Percentiles rank a stretch among this genome's conserved stretches.
phyloP scores from a whole-genome alignment of 2,329 filamentous ascomycete species.

The Diaporthe caulivora region DNA sequence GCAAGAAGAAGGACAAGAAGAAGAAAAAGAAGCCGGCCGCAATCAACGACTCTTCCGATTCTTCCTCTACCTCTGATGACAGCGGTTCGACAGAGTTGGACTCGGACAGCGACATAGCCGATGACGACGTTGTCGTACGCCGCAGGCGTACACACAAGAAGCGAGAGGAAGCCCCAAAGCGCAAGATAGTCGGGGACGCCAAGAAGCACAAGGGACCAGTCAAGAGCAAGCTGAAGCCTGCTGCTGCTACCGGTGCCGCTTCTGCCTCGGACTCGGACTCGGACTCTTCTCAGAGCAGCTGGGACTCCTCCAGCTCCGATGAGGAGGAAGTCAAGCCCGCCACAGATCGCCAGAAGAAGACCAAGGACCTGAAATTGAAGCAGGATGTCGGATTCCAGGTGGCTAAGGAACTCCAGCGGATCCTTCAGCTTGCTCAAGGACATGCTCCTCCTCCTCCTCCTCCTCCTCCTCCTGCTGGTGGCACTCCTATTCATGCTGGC shows the following conservation, averaged over 20 bases:
- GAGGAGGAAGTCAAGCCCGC: not conserved
- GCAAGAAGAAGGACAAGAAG: slow-evolving; percentile 28
- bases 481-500: not conserved
- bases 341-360: not conserved
- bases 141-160: slow-evolving; percentile 16
- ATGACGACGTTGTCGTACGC: not conserved
- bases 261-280: slow-evolving; percentile 9
- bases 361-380: not conserved
- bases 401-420: slow-evolving; percentile 13
- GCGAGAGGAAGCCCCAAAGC: not conserved
- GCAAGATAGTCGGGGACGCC: not conserved
- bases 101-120: not conserved
- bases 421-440: slow-evolving; percentile 27
- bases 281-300: slow-evolving; percentile 11
- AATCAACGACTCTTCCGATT: slow-evolving; percentile 19
- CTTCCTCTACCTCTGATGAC: slow-evolving; percentile 10
- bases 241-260: not conserved
- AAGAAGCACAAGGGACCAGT: not conserved
- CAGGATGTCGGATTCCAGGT: not conserved
- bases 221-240: not conserved
- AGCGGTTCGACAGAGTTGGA: not conserved
- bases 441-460: too few species aligned
- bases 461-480: not conserved
- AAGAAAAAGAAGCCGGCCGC: slow-evolving; percentile 27
- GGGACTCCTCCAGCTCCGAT: not conserved